Evolutionary conservation across 2,329 filamentous ascomycete genomes (phyloP).

Genomic region (Aureobasidium sp.): DNA sequence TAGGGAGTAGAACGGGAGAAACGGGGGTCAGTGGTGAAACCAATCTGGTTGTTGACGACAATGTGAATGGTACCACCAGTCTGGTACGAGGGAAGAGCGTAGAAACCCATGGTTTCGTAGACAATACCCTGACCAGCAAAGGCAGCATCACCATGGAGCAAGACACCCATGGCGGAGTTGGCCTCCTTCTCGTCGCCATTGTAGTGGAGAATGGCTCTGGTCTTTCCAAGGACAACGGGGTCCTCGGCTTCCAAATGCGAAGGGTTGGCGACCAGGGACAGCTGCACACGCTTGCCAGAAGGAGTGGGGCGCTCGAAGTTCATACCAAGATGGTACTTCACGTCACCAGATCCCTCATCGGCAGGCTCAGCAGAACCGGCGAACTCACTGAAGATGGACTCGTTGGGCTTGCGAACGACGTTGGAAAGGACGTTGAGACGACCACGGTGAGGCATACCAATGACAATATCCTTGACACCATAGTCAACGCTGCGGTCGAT

Average conservation of each 20-base stretch:
- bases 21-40: conserved; percentile 96
- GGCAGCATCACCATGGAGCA: conserved; percentile 94
- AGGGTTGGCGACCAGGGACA: conserved; percentile 95
- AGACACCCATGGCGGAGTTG: conserved; percentile 84
- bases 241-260: conserved; percentile 98
- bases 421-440: conserved; percentile 97
- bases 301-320: conserved; percentile 99
- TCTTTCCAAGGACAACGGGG: conserved; percentile 94
- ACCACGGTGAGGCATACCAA: conserved; percentile 98
- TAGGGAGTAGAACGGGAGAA: conserved; percentile 96
- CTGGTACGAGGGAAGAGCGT: conserved; percentile 89
- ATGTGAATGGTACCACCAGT: conserved; percentile 96
- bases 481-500: conserved; percentile 98
- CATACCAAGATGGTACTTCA: conserved; percentile 99
- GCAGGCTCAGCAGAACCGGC: conserved; percentile 77
- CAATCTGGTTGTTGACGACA: conserved; percentile 99
- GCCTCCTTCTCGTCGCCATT: conserved; percentile 92
- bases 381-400: conserved; percentile 99
- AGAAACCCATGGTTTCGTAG: conserved; percentile 97
- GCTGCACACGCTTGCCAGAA: conserved; percentile 97
- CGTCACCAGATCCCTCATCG: conserved; percentile 95
- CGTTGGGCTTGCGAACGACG: conserved; percentile 97
- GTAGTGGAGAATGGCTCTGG: conserved; percentile 96
- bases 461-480: conserved; percentile 97
- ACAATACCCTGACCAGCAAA: conserved; percentile 96